Conservation (phyloP, 2,329 filamentous ascomycete genomes). For the Colletotrichum sp. region DNA sequence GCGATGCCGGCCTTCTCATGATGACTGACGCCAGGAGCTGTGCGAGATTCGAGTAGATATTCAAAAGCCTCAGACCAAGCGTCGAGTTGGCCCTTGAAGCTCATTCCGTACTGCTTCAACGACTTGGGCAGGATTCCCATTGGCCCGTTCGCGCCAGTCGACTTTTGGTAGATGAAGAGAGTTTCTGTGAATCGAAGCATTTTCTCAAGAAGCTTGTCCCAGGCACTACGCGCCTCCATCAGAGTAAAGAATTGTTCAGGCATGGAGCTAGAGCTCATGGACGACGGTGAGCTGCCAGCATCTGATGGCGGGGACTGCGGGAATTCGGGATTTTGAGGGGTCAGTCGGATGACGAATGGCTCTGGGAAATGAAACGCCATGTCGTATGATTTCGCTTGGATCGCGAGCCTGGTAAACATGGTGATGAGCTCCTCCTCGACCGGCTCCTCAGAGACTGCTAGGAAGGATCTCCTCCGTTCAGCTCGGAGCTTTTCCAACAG, state of each 20-base stretch:
- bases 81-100: slow-evolving; percentile 55
- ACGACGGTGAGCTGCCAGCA: slow-evolving; percentile 42
- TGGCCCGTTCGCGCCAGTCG: slow-evolving; percentile 51
- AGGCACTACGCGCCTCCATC: slow-evolving; percentile 60
- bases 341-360: slow-evolving; percentile 63
- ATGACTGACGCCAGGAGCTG: slow-evolving; percentile 50
- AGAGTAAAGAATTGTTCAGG: slow-evolving; percentile 53
- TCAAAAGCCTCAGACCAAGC: slow-evolving; percentile 64
- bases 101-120: slow-evolving; percentile 51
- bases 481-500: slow-evolving; percentile 58
- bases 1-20: slow-evolving; percentile 66
- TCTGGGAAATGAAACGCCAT: slow-evolving; percentile 72
- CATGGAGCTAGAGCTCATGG: slow-evolving; percentile 40
- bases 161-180: slow-evolving; percentile 46
- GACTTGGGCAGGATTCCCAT: slow-evolving; percentile 57
- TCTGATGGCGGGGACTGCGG: slow-evolving; percentile 49
- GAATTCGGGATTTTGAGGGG: slow-evolving; percentile 38
- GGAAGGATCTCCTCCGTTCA: slow-evolving; percentile 45
- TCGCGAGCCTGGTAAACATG: slow-evolving; percentile 68
- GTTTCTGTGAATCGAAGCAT: slow-evolving; percentile 65
- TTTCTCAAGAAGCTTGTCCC: slow-evolving; percentile 61
- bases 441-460: slow-evolving; percentile 48
- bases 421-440: slow-evolving; percentile 65
- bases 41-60: slow-evolving; percentile 55
- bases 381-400: slow-evolving; percentile 71